Base-by-base conservation (phyloP, 352 stramenopile species). In the Elongisporangium prolatum region DNA sequence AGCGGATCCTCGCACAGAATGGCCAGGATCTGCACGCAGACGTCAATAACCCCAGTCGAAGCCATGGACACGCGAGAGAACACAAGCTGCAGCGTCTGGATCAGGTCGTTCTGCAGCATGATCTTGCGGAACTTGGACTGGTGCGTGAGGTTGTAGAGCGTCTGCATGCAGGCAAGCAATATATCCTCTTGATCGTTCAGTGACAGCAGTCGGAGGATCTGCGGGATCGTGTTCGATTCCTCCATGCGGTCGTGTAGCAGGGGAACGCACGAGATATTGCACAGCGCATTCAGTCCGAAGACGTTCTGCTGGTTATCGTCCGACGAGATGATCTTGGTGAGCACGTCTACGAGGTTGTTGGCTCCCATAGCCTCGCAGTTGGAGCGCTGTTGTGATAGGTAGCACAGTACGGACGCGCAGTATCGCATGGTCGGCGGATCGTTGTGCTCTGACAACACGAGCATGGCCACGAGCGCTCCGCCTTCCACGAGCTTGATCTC, bases 301-400 rank as follows among this genome's bases (percentile, higher is more conserved):
- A 84, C 65, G 63, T 88, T 81, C 44, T 91, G 78, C 49, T 89
- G 75, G n/a, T 68, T 68, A 53, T 84, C 69, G 1, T 71, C 61
- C 0, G 76, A 68, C 1, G 61, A 61, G 28, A 90, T 56, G 57
- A 88, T 80, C 54, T 85, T 88, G 3, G 73, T 64, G 11, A 92
- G 66, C 16, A 92, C 77, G 25, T 92, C 79, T 3, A 92, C 69
- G 17, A 91, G 69, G 28, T 76, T 79, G 48, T 72, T 82, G 2
- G 78, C 64, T 4, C 76, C 82, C 66, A 93, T 89, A 13, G 80
- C 82, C 34, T 93, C 84, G 56, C 84, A 93, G 52, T 90, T 93
- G 53, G 67, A 56, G 16, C 77, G 70, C 37, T 89, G 79, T 2
- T 67, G 69, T 5, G 84, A 91, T 20, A 94, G 55, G 47, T 85